A percentile compares a stretch with the other conserved stretches of the same genome.
phyloP scores from a whole-genome alignment of 73 alveolate species.

The Diophrys appendiculata region DNA sequence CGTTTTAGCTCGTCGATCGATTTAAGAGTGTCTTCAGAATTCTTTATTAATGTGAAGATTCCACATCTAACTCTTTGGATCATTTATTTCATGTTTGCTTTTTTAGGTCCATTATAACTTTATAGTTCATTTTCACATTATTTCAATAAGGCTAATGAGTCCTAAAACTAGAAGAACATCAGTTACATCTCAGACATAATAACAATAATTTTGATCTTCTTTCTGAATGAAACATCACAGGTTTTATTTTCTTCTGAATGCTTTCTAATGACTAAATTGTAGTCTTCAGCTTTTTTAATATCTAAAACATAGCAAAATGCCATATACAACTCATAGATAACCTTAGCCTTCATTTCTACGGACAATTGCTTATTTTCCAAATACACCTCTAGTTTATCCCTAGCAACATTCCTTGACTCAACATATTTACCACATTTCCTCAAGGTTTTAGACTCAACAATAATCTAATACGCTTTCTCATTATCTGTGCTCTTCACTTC shows the following conservation, averaged over 20 bases:
- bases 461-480: too few relatives aligned
- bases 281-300: neutral
- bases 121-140: neutral
- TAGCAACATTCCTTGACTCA: too few relatives aligned
- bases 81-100: too few relatives aligned
- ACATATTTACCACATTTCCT: too few relatives aligned
- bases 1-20: neutral
- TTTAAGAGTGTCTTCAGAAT: neutral
- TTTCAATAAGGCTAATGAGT: neutral
- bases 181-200: conserved; percentile 1
- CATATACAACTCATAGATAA: neutral
- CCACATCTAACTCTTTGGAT: neutral
- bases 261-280: neutral
- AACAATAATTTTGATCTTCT: neutral
- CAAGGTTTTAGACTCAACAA: too few relatives aligned
- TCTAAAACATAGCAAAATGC: neutral
- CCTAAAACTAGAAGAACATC: neutral
- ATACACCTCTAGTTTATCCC: too few relatives aligned
- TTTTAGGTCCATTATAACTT: neutral
- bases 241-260: neutral
- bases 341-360: too few relatives aligned
- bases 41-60: neutral
- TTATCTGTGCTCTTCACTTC: too few relatives aligned
- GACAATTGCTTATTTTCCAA: too few relatives aligned
- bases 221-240: neutral